A percentile compares a stretch with the other conserved stretches of the same genome.
Evolutionary conservation across 495 filamentous ascomycete species (phyloP).

Genomic region (Pyrenula aspistea): DNA sequence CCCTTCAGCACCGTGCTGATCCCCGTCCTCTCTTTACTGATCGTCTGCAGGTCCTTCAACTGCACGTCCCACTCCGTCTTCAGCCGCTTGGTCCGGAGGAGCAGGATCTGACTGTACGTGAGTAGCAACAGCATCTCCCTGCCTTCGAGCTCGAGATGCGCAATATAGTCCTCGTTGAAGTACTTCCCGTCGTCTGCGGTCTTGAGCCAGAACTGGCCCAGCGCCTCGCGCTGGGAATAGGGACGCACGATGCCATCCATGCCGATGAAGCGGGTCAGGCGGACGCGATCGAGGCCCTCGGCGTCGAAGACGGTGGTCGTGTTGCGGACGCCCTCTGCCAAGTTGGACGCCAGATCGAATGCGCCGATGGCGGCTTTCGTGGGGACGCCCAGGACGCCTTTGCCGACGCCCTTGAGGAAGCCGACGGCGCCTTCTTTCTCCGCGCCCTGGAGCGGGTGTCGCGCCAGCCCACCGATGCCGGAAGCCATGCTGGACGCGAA

Average conservation of each 20-base stretch:
- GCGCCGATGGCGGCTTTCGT: conserved; percentile 96
- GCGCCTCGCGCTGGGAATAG: conserved; percentile 88
- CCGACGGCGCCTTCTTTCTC: conserved; percentile 89
- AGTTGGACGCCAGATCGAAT: conserved; percentile 90
- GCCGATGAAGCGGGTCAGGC: conserved; percentile 81
- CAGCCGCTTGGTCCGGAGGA: conserved; percentile 74
- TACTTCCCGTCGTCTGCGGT: conserved; percentile 92
- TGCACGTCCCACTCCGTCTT: conserved; percentile 90
- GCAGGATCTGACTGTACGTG: conserved; percentile 83
- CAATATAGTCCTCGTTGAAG: conserved; percentile 96
- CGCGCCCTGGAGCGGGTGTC: conserved; percentile 87
- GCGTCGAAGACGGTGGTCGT: conserved; percentile 97
- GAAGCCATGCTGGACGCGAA: conserved; percentile 86
- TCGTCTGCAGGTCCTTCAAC: conserved; percentile 91
- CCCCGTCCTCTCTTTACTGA: conserved; percentile 90
- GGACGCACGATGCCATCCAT: conserved; percentile 88
- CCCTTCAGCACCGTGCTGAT: conserved; percentile 81
- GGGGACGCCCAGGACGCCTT: conserved; percentile 80
- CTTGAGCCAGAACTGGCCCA: conserved; percentile 98
- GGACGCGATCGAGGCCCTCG: conserved; percentile 85
- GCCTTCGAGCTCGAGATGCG: conserved; percentile 79
- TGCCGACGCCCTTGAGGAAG: conserved; percentile 95
- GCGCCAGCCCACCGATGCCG: conserved; percentile 82
- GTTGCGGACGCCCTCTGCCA: conserved; percentile 94
- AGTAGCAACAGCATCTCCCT: conserved; percentile 93